phyloP scores from a whole-genome alignment of 75 land plant genomes.

The Adiantum capillusveneris region DNA sequence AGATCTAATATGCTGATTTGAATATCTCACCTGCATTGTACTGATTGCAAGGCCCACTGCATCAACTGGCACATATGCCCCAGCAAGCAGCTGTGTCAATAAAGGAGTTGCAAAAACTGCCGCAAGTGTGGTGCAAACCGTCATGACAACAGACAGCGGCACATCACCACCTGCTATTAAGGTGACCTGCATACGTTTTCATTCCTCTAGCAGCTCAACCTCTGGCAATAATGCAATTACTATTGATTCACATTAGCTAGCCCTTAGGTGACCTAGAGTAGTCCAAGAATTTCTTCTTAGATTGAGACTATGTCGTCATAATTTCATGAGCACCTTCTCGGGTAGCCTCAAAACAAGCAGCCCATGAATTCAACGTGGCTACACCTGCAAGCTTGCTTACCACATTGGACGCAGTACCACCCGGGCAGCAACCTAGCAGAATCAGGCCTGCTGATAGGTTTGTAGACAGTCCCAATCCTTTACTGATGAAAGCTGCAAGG shows the following conservation, averaged over 20 bases:
- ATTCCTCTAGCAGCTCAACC: slow-evolving; percentile 6
- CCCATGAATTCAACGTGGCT: neutral
- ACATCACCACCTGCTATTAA: slow-evolving; percentile 80
- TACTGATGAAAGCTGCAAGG: slow-evolving; percentile 45
- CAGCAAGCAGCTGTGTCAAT: slow-evolving; percentile 58
- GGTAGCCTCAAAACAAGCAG: slow-evolving; percentile 2
- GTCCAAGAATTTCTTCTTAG: neutral
- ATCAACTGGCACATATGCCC: slow-evolving; percentile 71
- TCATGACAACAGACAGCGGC: slow-evolving; percentile 76
- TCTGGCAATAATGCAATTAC: neutral
- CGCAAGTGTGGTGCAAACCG: slow-evolving; percentile 64
- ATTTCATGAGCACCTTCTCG: neutral
- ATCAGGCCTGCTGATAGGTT: slow-evolving; percentile 71
- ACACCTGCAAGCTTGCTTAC: slow-evolving; percentile 30
- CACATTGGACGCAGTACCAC: slow-evolving; percentile 93
- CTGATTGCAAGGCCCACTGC: slow-evolving; percentile 55
- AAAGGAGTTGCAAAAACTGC: slow-evolving; percentile 75
- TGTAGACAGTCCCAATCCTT: slow-evolving; percentile 44
- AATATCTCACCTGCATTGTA: slow-evolving; percentile 46
- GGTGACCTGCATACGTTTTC: slow-evolving; percentile 50
- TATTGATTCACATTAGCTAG: slow-evolving; percentile 1
- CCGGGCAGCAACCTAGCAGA: slow-evolving; percentile 78
- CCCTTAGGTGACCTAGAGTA: neutral
- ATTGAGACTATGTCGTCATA: neutral
- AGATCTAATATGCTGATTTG: neutral